Conservation (phyloP, 176 grass and related monocot genomes). For the Secale cereale region DNA sequence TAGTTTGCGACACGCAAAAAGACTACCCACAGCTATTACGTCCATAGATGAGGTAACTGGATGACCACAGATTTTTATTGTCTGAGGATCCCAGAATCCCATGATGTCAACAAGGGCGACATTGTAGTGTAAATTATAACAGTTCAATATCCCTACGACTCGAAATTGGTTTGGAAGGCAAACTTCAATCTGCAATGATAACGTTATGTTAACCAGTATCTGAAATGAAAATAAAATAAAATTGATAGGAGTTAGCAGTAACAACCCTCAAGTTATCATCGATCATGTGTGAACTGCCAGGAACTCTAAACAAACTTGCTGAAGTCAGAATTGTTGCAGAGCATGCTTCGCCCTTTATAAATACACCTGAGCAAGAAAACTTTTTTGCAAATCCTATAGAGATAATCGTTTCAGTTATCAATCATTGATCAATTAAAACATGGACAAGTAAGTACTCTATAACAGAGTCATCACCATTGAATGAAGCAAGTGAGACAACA, state of each 20-base stretch:
- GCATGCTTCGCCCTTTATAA: background rate
- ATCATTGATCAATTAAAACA: background rate
- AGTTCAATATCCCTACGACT: background rate
- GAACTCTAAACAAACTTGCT: background rate
- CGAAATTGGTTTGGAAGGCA: background rate
- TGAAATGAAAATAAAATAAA: background rate
- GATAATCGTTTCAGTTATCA: background rate
- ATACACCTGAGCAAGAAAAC: background rate
- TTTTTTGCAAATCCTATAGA: background rate
- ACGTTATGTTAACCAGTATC: background rate
- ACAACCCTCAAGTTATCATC: background rate
- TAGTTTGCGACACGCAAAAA: background rate
- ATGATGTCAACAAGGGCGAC: background rate
- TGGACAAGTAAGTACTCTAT: background rate
- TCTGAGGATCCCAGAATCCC: background rate
- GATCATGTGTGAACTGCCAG: background rate
- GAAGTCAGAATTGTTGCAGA: background rate
- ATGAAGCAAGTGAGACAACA: conserved; percentile 6
- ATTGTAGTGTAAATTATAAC: background rate
- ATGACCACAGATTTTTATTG: background rate
- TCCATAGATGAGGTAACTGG: background rate
- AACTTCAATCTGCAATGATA: background rate
- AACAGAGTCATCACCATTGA: background rate
- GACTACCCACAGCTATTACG: background rate
- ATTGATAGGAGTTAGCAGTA: background rate